Conservation (phyloP, 2,329 filamentous ascomycete species). For the Aspergillus carbonarius region DNA sequence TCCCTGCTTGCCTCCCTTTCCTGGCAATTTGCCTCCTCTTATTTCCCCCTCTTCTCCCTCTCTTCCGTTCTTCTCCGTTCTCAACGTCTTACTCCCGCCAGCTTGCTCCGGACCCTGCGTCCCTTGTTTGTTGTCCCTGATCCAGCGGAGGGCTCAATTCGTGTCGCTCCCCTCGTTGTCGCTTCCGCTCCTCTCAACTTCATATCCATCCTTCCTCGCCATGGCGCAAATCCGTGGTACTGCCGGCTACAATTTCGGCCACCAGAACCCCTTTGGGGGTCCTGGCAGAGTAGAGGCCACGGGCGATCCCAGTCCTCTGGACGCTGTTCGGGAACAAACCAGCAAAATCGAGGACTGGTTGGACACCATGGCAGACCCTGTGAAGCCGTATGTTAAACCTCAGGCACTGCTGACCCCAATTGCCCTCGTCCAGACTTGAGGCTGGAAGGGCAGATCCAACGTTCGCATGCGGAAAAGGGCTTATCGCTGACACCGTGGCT, state of each 20-base stretch:
- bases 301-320: conserved; percentile 73
- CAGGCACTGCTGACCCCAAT: not conserved
- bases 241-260: conserved; percentile 79
- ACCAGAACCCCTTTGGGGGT: conserved; percentile 69
- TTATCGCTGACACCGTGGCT: conserved; percentile 31
- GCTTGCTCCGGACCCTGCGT: not conserved
- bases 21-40: conserved; percentile 1
- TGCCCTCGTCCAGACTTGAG: not conserved
- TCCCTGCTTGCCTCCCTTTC: conserved; percentile 8
- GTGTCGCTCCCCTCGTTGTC: conserved; percentile 8
- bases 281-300: conserved; percentile 59
- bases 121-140: conserved; percentile 4
- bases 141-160: conserved; percentile 5
- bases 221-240: conserved; percentile 62
- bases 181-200: conserved; percentile 4
- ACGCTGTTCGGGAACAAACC: conserved; percentile 88
- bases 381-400: conserved; percentile 77
- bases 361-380: conserved; percentile 80
- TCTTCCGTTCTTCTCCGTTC: not conserved
- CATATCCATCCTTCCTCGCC: conserved; percentile 10
- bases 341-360: conserved; percentile 97
- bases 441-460: not conserved
- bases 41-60: not conserved
- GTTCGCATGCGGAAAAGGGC: conserved; percentile 1
- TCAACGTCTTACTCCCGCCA: not conserved